phyloP scores from a whole-genome alignment of 164 flowering plant genomes.

The Berberis thunbergii region DNA sequence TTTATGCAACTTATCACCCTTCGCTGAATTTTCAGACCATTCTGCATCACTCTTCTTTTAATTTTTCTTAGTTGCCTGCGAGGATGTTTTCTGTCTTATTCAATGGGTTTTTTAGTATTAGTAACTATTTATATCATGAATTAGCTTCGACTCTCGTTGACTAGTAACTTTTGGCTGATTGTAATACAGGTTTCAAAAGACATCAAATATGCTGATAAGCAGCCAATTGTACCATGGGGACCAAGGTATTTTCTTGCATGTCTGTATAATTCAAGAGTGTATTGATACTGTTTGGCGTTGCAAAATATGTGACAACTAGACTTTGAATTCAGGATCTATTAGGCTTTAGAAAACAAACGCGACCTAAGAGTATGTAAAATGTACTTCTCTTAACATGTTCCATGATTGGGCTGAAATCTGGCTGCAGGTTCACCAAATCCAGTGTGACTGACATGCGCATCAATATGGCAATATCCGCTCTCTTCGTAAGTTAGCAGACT shows the following conservation, averaged over 20 bases:
- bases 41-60: too few species aligned
- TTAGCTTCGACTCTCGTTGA: not conserved
- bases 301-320: too few species aligned
- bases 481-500: constrained; percentile 55
- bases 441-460: constrained; percentile 58
- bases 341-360: too few species aligned
- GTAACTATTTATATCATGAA: not conserved
- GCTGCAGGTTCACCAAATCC: constrained; percentile 72
- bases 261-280: not conserved
- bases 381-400: too few species aligned
- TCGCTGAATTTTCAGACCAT: too few species aligned
- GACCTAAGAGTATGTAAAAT: too few species aligned
- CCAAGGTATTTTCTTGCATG: constrained; percentile 55
- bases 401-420: not conserved
- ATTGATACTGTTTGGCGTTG: too few species aligned
- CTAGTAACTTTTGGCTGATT: constrained; percentile 1
- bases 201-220: constrained; percentile 93
- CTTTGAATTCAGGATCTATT: too few species aligned
- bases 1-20: too few species aligned
- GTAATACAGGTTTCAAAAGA: constrained; percentile 83
- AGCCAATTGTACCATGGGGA: constrained; percentile 92
- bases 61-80: not conserved
- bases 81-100: not conserved
- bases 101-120: too few species aligned
- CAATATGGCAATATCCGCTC: constrained; percentile 83